These are phyloP conservation scores for Mayamaea pseudoterrestris DNA, from an alignment of 108 stramenopile genomes.

Conservation along the genomic window DNA sequence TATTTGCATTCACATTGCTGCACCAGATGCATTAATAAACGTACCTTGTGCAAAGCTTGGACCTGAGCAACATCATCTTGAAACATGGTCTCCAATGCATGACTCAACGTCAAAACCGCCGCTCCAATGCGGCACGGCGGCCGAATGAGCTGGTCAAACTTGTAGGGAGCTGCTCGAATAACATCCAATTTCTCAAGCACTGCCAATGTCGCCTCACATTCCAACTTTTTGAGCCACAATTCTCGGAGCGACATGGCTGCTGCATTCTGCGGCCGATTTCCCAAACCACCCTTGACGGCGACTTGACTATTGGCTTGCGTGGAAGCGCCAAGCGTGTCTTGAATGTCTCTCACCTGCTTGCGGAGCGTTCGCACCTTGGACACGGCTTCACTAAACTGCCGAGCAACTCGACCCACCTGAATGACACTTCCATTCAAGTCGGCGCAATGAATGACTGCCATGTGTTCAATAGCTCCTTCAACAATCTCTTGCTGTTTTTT, in stretches of 20 bases:
- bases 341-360: constrained; percentile 68
- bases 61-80: constrained; percentile 60
- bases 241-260: constrained; percentile 67
- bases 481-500: constrained; percentile 47
- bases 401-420: constrained; percentile 63
- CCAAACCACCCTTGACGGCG: too few relatives aligned
- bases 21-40: background rate
- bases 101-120: constrained; percentile 42
- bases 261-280: constrained; percentile 10
- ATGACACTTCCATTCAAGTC: constrained; percentile 74
- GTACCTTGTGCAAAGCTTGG: constrained; percentile 22
- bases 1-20: background rate
- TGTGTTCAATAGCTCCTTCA: constrained; percentile 75
- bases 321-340: constrained; percentile 45
- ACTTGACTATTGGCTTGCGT: constrained; percentile 12
- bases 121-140: constrained; percentile 56
- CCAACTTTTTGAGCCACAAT: constrained; percentile 81
- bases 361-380: constrained; percentile 47
- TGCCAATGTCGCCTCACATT: constrained; percentile 66
- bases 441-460: constrained; percentile 67
- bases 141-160: constrained; percentile 47
- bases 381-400: constrained; percentile 70
- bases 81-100: constrained; percentile 67
- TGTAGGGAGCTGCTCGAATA: constrained; percentile 68
- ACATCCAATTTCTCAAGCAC: constrained; percentile 65